phyloP scores from a whole-genome alignment of 257 asterid genomes.

The Gentiana macrophylla region DNA sequence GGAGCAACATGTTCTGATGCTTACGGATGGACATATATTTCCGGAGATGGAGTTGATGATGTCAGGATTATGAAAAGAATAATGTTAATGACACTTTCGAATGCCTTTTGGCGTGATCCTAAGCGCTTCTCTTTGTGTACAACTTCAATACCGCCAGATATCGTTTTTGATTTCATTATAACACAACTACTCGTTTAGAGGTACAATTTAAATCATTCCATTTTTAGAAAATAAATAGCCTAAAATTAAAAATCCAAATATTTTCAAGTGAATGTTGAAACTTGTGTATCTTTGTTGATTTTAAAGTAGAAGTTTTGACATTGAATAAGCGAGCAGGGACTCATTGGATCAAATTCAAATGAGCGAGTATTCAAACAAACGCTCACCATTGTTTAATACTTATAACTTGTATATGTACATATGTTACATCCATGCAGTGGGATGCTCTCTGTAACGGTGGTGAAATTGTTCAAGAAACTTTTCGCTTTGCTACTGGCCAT shows the following conservation, averaged over 20 bases:
- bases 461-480: slow-evolving; percentile 6
- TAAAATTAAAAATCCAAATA: too few relatives aligned
- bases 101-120: slow-evolving; percentile 4
- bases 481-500: not conserved
- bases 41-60: slow-evolving; percentile 6
- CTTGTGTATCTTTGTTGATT: too few relatives aligned
- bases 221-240: too few relatives aligned
- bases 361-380: too few relatives aligned
- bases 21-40: slow-evolving; percentile 1
- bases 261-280: too few relatives aligned
- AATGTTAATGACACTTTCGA: slow-evolving; percentile 3
- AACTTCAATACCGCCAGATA: slow-evolving; percentile 9
- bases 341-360: too few relatives aligned
- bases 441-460: slow-evolving; percentile 2
- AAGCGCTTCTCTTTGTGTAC: slow-evolving; percentile 12
- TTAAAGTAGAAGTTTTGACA: too few relatives aligned
- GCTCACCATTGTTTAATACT: too few relatives aligned
- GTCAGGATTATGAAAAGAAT: slow-evolving; percentile 10
- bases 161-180: slow-evolving; percentile 13
- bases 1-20: slow-evolving; percentile 11
- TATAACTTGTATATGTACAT: too few relatives aligned
- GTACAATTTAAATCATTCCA: not conserved
- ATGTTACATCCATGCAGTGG: slow-evolving; percentile 7
- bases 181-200: slow-evolving; percentile 7
- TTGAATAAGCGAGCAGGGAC: too few relatives aligned